A percentile compares a stretch with the other conserved stretches of the same genome.
Evolutionary conservation across 331 rosid species (phyloP).

Genomic region (Erythrophleum ivorense): DNA sequence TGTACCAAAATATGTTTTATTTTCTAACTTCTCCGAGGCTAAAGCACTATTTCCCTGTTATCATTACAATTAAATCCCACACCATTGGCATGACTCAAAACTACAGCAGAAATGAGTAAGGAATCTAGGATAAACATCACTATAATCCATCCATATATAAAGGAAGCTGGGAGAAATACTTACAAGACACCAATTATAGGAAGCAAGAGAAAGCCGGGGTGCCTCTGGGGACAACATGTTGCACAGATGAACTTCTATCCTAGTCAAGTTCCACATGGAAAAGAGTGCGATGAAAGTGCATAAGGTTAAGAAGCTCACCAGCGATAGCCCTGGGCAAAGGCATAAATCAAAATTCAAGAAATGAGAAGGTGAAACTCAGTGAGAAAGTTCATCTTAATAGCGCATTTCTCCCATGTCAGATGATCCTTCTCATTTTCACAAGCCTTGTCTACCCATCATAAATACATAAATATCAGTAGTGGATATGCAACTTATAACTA

Average conservation of each 20-base stretch:
- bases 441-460: conserved; percentile 11
- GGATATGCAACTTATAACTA: conserved; percentile 28
- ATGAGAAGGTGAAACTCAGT: conserved; percentile 25
- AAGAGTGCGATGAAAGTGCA: conserved; percentile 82
- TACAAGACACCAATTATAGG: conserved; percentile 90
- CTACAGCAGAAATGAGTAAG: conserved; percentile 20
- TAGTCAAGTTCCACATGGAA: conserved; percentile 99
- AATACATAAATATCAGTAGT: conserved; percentile 16
- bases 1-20: not conserved
- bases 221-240: conserved; percentile 93
- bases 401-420: not conserved
- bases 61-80: not conserved
- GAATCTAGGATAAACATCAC: conserved; percentile 15
- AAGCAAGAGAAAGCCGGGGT: conserved; percentile 74
- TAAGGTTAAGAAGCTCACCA: conserved; percentile 57
- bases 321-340: conserved; percentile 66
- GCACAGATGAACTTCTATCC: conserved; percentile 94
- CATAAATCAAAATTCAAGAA: conserved; percentile 35
- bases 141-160: conserved; percentile 30
- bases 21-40: not conserved
- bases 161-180: conserved; percentile 40
- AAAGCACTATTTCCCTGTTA: conserved; percentile 6
- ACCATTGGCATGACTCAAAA: conserved; percentile 16
- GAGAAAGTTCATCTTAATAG: not conserved
- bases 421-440: not conserved